phyloP scores from a whole-genome alignment of 805 yeast species.

The Cyberlindnera bimundalis region DNA sequence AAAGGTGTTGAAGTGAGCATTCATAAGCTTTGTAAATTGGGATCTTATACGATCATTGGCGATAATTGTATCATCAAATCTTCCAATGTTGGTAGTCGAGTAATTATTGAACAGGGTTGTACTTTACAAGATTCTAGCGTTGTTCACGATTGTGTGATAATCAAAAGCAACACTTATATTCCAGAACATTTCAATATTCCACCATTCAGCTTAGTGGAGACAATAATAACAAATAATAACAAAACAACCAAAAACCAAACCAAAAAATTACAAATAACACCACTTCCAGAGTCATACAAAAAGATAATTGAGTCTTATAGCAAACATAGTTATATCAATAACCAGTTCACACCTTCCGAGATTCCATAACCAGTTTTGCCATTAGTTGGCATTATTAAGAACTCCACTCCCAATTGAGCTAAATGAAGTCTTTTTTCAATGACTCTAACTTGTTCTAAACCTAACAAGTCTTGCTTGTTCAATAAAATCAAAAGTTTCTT shows the following conservation, averaged over 20 bases:
- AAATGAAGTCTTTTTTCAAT: constrained; percentile 17
- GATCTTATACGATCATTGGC: constrained; percentile 46
- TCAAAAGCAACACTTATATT: constrained; percentile 38
- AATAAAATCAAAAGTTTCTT: constrained; percentile 20
- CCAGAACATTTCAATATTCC: constrained; percentile 47
- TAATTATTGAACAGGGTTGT: constrained; percentile 42
- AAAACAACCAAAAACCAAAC: constrained; percentile 2
- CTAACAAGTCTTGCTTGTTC: constrained; percentile 21
- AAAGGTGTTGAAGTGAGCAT: constrained; percentile 5
- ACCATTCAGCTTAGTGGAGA: constrained; percentile 43
- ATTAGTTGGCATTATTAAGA: constrained; percentile 21
- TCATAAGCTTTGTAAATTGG: constrained; percentile 37
- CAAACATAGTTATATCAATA: constrained; percentile 24
- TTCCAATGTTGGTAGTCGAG: constrained; percentile 46
- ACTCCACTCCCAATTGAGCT: constrained; percentile 9
- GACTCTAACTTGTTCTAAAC: constrained; percentile 4
- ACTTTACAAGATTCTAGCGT: constrained; percentile 34
- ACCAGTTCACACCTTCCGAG: constrained; percentile 28
- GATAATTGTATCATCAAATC: constrained; percentile 31
- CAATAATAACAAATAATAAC: not conserved
- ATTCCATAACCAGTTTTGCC: constrained; percentile 22
- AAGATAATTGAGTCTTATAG: constrained; percentile 25
- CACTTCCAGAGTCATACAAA: constrained; percentile 30
- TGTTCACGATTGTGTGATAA: constrained; percentile 50
- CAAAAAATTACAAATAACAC: constrained; percentile 7